Base-by-base conservation (phyloP, 169 alveolate species). In the Plasmodium gonderi region DNA sequence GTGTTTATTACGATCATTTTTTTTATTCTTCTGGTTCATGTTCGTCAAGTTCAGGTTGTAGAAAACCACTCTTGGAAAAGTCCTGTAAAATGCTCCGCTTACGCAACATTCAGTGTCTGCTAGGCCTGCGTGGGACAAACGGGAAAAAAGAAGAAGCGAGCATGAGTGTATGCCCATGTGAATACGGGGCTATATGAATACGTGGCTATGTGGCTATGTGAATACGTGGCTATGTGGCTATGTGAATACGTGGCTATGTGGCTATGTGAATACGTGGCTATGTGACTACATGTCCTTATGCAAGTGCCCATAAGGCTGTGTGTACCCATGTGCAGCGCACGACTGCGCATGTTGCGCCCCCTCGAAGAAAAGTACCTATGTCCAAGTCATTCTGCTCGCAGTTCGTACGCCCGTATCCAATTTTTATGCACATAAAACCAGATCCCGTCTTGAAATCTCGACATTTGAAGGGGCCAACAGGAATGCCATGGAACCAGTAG, bases 71-170 rank as follows among this genome's bases (percentile, higher is more conserved):
- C 97, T 26, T 1, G 98, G 98, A 67, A 95, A 96, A 0, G 97
- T 95, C 82, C 97, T 90, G 69, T 95, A 97, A 83, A 94, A 95
- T 17, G 97, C 96, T 9, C 97, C 97, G 40, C 97, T 95, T 5
- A 95, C 97, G 74, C 98, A 96, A 64, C 97, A 95, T 77, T 97
- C 98, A 5, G 97, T 97, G 64, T 96, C 97, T 5, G 98, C 97
- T 6, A 96, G 91, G 0, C 98, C 97, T 93, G 90, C 76, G 51
- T 20, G 31, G 77, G 64, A 3, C 29, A 68, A 23, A 60, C 14
- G 38, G 45, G 26, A 20, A 68, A 74, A 17, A 74, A 81, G 1
- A 93, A 83, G 5, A 36, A 3, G 44, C 20, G 20, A 5, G 9
- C 20, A 23, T 31, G 20, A 12, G 6, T 31, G 9, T 77, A 23